Evolutionary conservation across 2,329 filamentous ascomycete species (phyloP).

Genomic region (Talaromyces rugulosus): DNA sequence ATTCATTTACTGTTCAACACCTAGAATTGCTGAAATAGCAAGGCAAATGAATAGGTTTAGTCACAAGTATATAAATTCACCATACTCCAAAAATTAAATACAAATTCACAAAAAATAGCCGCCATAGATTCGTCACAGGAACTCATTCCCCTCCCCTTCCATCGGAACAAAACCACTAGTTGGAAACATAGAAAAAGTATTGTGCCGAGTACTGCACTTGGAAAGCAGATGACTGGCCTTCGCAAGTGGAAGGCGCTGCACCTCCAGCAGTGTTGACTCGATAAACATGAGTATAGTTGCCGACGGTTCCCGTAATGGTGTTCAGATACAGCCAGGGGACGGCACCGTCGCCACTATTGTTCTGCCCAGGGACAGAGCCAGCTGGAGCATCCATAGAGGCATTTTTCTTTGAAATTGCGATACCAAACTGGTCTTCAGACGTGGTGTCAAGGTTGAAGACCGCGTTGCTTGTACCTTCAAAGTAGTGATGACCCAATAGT

Average conservation of each 20-base stretch:
- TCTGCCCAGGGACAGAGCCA: slow-evolving; percentile 55
- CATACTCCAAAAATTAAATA: not conserved
- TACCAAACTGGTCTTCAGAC: slow-evolving; percentile 44
- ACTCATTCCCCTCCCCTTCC: not conserved
- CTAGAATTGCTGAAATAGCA: too few relatives aligned
- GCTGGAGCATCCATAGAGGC: slow-evolving; percentile 59
- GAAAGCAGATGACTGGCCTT: slow-evolving; percentile 60
- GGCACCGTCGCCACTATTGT: slow-evolving; percentile 58
- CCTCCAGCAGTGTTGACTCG: slow-evolving; percentile 81
- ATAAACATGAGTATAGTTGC: slow-evolving; percentile 70
- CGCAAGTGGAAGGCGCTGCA: slow-evolving; percentile 67
- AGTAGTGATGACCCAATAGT: slow-evolving; percentile 77
- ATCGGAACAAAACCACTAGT: not conserved
- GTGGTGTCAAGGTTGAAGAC: slow-evolving; percentile 72
- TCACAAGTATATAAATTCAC: not conserved
- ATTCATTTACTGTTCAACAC: too few relatives aligned
- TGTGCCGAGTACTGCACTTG: slow-evolving; percentile 76
- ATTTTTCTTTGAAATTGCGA: slow-evolving; percentile 60
- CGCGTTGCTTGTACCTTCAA: slow-evolving; percentile 65
- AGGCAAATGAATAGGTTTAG: too few relatives aligned
- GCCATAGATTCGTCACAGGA: not conserved
- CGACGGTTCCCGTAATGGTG: slow-evolving; percentile 52
- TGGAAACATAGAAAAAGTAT: slow-evolving; percentile 59
- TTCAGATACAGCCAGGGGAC: slow-evolving; percentile 77
- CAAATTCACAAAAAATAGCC: not conserved